Conservation (phyloP, 2,329 filamentous ascomycete species). For the Sporothrix curviconia region DNA sequence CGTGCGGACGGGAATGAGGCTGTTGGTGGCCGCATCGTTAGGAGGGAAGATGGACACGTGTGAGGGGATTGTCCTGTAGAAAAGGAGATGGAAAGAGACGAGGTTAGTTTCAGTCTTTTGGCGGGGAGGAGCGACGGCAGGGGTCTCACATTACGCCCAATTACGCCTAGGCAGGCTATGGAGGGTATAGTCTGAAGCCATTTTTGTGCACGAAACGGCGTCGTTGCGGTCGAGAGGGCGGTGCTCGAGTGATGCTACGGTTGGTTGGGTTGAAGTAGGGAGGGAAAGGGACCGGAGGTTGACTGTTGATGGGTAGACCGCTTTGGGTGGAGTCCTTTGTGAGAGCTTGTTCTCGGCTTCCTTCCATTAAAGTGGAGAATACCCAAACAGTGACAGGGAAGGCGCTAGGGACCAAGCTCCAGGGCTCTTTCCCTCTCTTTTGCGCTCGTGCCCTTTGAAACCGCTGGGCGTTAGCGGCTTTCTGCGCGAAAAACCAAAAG, state of each 20-base stretch:
- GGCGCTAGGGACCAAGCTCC: neutral
- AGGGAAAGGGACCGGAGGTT: neutral
- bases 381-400: neutral
- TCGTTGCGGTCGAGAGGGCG: too few species aligned
- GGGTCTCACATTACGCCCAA: conserved; percentile 75
- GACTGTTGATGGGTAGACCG: neutral
- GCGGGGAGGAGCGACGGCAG: neutral
- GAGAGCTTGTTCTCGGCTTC: neutral
- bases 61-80: conserved; percentile 82
- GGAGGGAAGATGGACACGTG: conserved; percentile 87
- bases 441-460: neutral
- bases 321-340: neutral
- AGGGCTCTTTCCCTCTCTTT: neutral
- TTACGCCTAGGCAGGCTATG: conserved; percentile 88
- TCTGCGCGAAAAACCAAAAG: neutral
- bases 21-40: conserved; percentile 51
- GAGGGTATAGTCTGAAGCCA: conserved; percentile 63
- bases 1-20: conserved; percentile 54
- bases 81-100: neutral
- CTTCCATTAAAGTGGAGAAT: neutral
- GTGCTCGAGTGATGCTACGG: too few species aligned
- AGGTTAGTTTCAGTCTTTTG: neutral
- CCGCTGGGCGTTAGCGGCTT: neutral
- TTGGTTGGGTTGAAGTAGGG: neutral
- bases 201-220: too few species aligned